phyloP scores from a whole-genome alignment of 176 grass and related monocot genomes.

The Melocanna baccifera region DNA sequence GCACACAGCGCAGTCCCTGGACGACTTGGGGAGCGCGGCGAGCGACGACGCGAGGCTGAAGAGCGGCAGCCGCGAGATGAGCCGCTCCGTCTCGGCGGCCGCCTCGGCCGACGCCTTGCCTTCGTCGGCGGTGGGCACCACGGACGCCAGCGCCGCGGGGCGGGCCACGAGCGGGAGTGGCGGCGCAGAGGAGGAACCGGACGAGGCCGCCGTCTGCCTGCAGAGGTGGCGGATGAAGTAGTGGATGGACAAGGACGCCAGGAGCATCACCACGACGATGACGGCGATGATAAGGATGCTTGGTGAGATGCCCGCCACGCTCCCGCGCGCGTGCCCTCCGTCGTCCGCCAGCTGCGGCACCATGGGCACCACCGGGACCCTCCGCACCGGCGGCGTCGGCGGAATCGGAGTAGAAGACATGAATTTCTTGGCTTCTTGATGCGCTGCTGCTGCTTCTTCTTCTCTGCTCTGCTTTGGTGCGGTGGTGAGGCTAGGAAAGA shows the following conservation, averaged over 20 bases:
- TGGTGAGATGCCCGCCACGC: constrained; percentile 51
- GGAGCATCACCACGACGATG: constrained; percentile 59
- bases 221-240: constrained; percentile 55
- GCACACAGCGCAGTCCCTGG: constrained; percentile 81
- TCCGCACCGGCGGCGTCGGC: constrained; percentile 21
- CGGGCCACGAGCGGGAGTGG: constrained; percentile 37
- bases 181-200: constrained; percentile 12
- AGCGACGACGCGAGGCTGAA: constrained; percentile 68
- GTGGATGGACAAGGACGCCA: constrained; percentile 50
- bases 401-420: constrained; percentile 31
- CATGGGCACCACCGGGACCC: constrained; percentile 27
- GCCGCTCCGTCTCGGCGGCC: constrained; percentile 30
- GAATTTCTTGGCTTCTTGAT: not conserved
- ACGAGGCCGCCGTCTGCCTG: constrained; percentile 22
- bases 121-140: constrained; percentile 3
- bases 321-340: constrained; percentile 8
- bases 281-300: constrained; percentile 62
- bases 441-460: not conserved
- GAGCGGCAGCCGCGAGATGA: constrained; percentile 68
- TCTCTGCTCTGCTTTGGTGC: not conserved
- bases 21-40: constrained; percentile 57
- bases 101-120: constrained; percentile 34
- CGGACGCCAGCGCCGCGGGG: not conserved
- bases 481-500: not conserved
- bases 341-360: constrained; percentile 26